Evolutionary conservation across 2,329 filamentous ascomycete genomes (phyloP).

Genomic region (Cyphellophora attinorum): DNA sequence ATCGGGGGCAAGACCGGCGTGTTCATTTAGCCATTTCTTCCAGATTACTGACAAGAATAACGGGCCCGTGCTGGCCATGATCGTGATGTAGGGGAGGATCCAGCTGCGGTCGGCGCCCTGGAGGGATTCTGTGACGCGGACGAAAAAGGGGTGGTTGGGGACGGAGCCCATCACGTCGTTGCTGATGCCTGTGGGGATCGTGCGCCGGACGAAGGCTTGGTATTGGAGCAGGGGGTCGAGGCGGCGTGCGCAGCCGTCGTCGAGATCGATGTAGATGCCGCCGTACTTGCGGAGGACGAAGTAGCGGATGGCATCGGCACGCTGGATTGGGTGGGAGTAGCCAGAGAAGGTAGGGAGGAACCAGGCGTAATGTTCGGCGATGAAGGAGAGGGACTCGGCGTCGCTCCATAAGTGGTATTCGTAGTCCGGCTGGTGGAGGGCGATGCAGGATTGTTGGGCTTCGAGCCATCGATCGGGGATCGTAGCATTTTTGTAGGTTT

Average conservation of each 20-base stretch:
- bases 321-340: conserved; percentile 67
- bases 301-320: conserved; percentile 70
- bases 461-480: conserved; percentile 58
- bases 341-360: conserved; percentile 65
- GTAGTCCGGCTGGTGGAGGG: conserved; percentile 55
- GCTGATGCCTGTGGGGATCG: conserved; percentile 66
- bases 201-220: conserved; percentile 61
- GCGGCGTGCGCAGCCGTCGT: conserved; percentile 61
- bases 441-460: conserved; percentile 56
- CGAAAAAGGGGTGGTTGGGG: conserved; percentile 65
- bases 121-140: conserved; percentile 58
- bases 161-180: conserved; percentile 73
- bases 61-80: conserved; percentile 71
- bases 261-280: conserved; percentile 72
- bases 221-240: conserved; percentile 61
- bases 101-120: conserved; percentile 59
- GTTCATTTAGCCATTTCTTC: conserved; percentile 58
- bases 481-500: conserved; percentile 63
- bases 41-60: conserved; percentile 67
- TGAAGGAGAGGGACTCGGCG: conserved; percentile 58
- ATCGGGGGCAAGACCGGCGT: conserved; percentile 28
- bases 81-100: conserved; percentile 62
- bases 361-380: conserved; percentile 65
- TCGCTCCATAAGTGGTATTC: conserved; percentile 77
- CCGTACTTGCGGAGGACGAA: conserved; percentile 69